These are phyloP conservation scores for Podosphaera leucotricha DNA, from an alignment of 2,329 filamentous ascomycete genomes.

Conservation along the genomic window DNA sequence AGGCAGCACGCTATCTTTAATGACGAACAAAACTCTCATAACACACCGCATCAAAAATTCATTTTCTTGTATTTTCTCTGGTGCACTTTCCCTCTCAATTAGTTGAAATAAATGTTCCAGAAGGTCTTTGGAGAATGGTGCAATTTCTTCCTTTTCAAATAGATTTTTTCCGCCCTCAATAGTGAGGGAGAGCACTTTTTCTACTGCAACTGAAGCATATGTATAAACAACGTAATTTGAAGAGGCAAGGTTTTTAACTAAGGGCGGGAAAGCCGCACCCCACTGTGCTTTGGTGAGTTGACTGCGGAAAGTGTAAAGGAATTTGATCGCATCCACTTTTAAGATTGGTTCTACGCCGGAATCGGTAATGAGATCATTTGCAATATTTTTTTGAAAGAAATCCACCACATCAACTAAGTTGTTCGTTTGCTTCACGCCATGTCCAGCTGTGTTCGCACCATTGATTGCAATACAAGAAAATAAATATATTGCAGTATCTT, in stretches of 20 bases:
- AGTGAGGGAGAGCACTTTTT: conserved; percentile 67
- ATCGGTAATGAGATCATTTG: conserved; percentile 58
- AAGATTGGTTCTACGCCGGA: conserved; percentile 55
- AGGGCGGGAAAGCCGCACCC: conserved; percentile 66
- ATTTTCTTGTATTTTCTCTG: conserved; percentile 92
- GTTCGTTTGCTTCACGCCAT: conserved; percentile 82
- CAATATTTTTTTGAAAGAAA: conserved; percentile 86
- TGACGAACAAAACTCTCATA: conserved; percentile 89
- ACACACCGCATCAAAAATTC: conserved; percentile 97
- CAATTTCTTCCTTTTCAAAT: conserved; percentile 57
- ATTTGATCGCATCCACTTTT: conserved; percentile 96
- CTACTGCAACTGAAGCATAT: conserved; percentile 90
- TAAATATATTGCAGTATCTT: conserved; percentile 94
- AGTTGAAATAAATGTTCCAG: conserved; percentile 76
- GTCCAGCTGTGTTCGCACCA: conserved; percentile 62
- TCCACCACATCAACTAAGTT: conserved; percentile 70
- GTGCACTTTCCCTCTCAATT: conserved; percentile 61
- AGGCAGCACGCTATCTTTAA: conserved; percentile 55
- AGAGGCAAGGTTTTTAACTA: conserved; percentile 78
- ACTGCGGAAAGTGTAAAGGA: conserved; percentile 87
- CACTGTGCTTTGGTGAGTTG: conserved; percentile 82
- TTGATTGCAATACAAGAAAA: conserved; percentile 89
- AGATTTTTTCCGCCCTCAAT: conserved; percentile 54
- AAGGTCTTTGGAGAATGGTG: conserved; percentile 63
- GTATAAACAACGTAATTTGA: conserved; percentile 93